Evolutionary conservation across 1,284 basidiomycete species (phyloP).

Genomic region (Amylostereum chailletii): DNA sequence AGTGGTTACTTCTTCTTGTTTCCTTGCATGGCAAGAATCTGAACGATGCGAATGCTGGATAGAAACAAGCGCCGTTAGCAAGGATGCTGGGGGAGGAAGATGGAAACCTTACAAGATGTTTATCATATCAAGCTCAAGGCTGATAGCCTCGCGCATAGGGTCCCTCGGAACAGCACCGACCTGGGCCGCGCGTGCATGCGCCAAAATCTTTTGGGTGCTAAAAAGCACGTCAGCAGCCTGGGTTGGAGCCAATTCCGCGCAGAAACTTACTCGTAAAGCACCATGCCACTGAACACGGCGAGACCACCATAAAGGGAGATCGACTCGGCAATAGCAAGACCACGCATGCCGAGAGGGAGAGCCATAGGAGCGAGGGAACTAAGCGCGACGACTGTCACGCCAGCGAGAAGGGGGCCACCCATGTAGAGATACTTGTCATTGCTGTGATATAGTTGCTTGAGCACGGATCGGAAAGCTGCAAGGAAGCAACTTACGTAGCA

Average conservation of each 20-base stretch:
- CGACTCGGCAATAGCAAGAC: slow-evolving; percentile 69
- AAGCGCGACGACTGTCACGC: slow-evolving; percentile 81
- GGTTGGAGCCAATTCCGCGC: background rate
- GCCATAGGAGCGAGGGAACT: slow-evolving; percentile 83
- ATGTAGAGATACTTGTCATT: slow-evolving; percentile 83
- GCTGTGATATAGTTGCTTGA: slow-evolving; percentile 22
- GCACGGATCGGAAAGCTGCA: background rate
- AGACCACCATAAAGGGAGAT: slow-evolving; percentile 82
- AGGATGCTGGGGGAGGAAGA: background rate
- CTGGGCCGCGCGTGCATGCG: slow-evolving; percentile 69
- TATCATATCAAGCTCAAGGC: slow-evolving; percentile 81
- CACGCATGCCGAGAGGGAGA: slow-evolving; percentile 73
- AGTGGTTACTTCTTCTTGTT: slow-evolving; percentile 35
- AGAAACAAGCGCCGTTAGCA: slow-evolving; percentile 2
- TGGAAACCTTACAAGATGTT: slow-evolving; percentile 64
- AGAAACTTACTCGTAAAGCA: slow-evolving; percentile 73
- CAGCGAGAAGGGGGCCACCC: slow-evolving; percentile 78
- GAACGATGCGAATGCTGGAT: slow-evolving; percentile 69
- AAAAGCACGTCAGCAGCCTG: background rate
- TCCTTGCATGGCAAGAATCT: slow-evolving; percentile 66
- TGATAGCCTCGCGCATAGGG: slow-evolving; percentile 72
- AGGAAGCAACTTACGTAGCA: slow-evolving; percentile 45
- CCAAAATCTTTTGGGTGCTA: slow-evolving; percentile 76
- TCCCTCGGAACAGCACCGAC: slow-evolving; percentile 62
- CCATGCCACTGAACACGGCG: slow-evolving; percentile 82